These are phyloP conservation scores for Botrytis medusae DNA, from an alignment of 2,329 filamentous ascomycete genomes.

Conservation along the genomic window DNA sequence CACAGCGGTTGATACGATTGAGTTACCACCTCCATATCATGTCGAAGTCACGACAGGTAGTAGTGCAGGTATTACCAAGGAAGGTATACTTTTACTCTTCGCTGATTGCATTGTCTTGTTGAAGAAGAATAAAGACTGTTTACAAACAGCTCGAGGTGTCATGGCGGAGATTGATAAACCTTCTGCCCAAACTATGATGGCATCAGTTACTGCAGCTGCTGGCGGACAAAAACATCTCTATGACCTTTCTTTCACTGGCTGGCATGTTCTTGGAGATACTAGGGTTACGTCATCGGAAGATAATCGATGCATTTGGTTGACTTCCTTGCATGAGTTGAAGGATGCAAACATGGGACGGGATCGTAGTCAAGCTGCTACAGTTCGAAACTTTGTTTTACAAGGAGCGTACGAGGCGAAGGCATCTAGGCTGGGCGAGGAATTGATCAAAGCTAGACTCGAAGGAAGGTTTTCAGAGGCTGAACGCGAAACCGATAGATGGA, in stretches of 20 bases:
- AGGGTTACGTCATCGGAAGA: slow-evolving; percentile 72
- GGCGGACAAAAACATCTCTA: slow-evolving; percentile 58
- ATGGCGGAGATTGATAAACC: slow-evolving; percentile 84
- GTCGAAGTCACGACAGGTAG: slow-evolving; percentile 22
- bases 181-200: slow-evolving; percentile 61
- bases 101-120: slow-evolving; percentile 77
- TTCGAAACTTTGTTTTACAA: slow-evolving; percentile 69
- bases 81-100: slow-evolving; percentile 80
- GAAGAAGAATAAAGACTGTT: slow-evolving; percentile 64
- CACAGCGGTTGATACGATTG: slow-evolving; percentile 75
- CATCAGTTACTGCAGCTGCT: slow-evolving; percentile 62
- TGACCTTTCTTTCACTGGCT: slow-evolving; percentile 75
- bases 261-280: slow-evolving; percentile 66
- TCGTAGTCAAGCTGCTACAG: slow-evolving; percentile 53
- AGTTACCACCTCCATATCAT: slow-evolving; percentile 71
- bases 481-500: slow-evolving; percentile 78
- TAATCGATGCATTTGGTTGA: slow-evolving; percentile 65
- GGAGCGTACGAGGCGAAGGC: slow-evolving; percentile 78
- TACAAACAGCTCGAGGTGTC: slow-evolving; percentile 71
- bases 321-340: slow-evolving; percentile 61
- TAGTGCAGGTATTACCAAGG: slow-evolving; percentile 41
- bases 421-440: slow-evolving; percentile 75
- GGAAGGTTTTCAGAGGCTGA: slow-evolving; percentile 80
- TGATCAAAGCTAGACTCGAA: slow-evolving; percentile 83
- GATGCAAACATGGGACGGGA: slow-evolving; percentile 52